Evolutionary conservation across 768 basidiomycete genomes (phyloP).

Genomic region (Podaxis pistillaris): DNA sequence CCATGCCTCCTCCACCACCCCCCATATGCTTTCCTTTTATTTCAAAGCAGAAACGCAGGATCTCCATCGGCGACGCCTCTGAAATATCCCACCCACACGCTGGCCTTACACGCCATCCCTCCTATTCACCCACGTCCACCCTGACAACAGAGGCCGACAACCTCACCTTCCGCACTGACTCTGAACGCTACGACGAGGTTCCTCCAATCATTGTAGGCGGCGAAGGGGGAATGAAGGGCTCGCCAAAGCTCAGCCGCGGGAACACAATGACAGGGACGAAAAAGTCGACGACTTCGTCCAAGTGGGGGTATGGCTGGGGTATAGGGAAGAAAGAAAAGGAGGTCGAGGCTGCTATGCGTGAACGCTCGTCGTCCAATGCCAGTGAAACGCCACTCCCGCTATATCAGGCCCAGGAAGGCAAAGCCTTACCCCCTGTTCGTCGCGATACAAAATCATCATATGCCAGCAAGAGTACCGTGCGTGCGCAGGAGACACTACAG

Average conservation of each 20-base stretch:
- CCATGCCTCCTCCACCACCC: slow-evolving; percentile 40
- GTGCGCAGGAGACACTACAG: slow-evolving; percentile 30
- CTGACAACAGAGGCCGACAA: slow-evolving; percentile 42
- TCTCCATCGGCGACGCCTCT: slow-evolving; percentile 36
- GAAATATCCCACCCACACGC: slow-evolving; percentile 20
- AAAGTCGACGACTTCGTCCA: slow-evolving; percentile 43
- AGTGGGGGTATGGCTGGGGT: slow-evolving; percentile 75
- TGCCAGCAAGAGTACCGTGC: slow-evolving; percentile 29
- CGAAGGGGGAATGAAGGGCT: slow-evolving; percentile 35
- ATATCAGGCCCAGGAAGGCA: slow-evolving; percentile 24
- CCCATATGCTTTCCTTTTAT: slow-evolving; percentile 62
- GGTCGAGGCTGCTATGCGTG: slow-evolving; percentile 27
- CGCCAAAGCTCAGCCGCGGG: slow-evolving; percentile 42
- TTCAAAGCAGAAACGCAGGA: slow-evolving; percentile 46
- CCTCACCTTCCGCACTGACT: slow-evolving; percentile 59
- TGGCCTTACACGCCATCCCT: slow-evolving; percentile 31
- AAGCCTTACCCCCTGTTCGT: slow-evolving; percentile 14
- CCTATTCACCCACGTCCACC: slow-evolving; percentile 41
- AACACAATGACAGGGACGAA: slow-evolving; percentile 61
- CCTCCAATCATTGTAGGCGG: slow-evolving; percentile 32
- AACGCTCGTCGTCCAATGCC: slow-evolving; percentile 25
- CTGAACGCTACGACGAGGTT: slow-evolving; percentile 56
- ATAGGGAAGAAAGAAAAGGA: slow-evolving; percentile 53
- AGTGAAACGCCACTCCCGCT: slow-evolving; percentile 31
- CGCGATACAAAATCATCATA: slow-evolving; percentile 29